These are phyloP conservation scores for Isatis tinctoria DNA, from an alignment of 345 rosid genomes.

Conservation along the genomic window DNA sequence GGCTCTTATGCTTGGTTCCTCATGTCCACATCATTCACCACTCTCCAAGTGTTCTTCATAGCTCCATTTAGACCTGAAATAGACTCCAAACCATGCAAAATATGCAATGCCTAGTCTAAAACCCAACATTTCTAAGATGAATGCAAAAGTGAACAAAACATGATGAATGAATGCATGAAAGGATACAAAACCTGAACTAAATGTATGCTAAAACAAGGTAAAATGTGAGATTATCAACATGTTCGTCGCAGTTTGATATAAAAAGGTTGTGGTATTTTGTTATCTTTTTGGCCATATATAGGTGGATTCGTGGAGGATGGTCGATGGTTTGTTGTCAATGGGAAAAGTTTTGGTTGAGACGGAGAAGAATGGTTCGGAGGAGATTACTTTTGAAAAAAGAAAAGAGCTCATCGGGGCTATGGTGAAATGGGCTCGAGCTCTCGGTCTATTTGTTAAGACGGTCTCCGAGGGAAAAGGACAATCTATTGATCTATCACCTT, in stretches of 20 bases:
- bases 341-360: background rate
- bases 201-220: too few relatives aligned
- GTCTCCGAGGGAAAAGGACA: constrained; percentile 9
- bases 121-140: too few relatives aligned
- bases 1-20: too few relatives aligned
- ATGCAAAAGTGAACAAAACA: too few relatives aligned
- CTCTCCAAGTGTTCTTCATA: too few relatives aligned
- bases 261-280: background rate
- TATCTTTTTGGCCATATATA: background rate
- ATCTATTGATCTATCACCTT: constrained; percentile 14
- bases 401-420: background rate
- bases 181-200: too few relatives aligned
- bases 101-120: too few relatives aligned
- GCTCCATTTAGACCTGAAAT: too few relatives aligned
- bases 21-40: too few relatives aligned
- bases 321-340: constrained; percentile 4
- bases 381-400: constrained; percentile 17
- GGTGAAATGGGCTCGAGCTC: constrained; percentile 12
- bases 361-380: background rate
- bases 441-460: constrained; percentile 6
- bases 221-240: too few relatives aligned
- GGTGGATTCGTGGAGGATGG: constrained; percentile 13
- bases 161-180: too few relatives aligned
- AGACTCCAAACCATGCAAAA: too few relatives aligned
- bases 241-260: background rate